Base-by-base conservation (phyloP, 1,139 yeast genomes). In the Diutina pseudorugosa region DNA sequence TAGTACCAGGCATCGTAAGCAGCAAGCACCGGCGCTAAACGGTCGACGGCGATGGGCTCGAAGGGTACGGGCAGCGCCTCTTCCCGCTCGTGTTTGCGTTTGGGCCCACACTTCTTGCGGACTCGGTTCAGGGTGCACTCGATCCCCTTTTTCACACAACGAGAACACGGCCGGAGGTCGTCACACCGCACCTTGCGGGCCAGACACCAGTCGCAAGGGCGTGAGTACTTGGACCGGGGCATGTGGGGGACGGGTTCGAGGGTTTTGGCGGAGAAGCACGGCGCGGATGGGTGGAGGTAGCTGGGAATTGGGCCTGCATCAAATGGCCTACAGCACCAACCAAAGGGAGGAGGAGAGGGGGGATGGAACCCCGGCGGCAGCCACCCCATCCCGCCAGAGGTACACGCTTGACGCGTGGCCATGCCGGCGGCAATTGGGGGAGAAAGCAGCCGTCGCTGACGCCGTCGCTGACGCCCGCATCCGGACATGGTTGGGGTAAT, bases 161-260 rank as follows among this genome's bases (percentile, higher is more conserved):
- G 42, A 7, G 51, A 45, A 51, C 64, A 61, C 19, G 53, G 52
- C 30, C 49, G 49, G 4, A 51, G 47, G 2, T 52, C 54, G 11
- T 57, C 54, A 51, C 64, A 61, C 2, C 62, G 58, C 20, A 61
- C 56, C 33, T 60, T 55, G n/a, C 62, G 53, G 14, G 58, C 51
- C 23, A 60, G 59, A 52, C 64, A 61, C 12, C 52, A 53, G 52
- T 61, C 64, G 50, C 64, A 61, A 9, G 64, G 64, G 18, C 61
- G 54, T 33, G 59, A 56, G 51, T 60, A 60, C 54, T 58, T 57
- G 20, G 59, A 45, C 20, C 49, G 36, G 19, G 49, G 49, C 49
- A 45, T 45, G 7, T 14, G 36, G 36, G 12, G 36, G n/a, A 14
- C 4, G 36, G 16, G 12, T n/a, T n/a, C n/a, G 36, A 14, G n/a